These are phyloP conservation scores for Naganishia albida DNA, from an alignment of 1,284 basidiomycete genomes.

Conservation along the genomic window DNA sequence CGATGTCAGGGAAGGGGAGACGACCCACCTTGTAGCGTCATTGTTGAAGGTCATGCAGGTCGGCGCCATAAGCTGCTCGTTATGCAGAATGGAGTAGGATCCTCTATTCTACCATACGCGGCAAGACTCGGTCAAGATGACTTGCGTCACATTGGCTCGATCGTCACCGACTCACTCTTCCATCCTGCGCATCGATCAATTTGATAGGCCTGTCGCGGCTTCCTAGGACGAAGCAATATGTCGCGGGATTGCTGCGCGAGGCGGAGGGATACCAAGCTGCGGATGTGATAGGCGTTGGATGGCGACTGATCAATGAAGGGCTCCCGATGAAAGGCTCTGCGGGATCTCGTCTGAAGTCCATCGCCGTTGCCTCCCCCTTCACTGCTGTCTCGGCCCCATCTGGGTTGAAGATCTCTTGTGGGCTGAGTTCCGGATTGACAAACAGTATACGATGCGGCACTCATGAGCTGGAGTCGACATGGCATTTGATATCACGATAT, in stretches of 20 bases:
- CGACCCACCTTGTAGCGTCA: constrained; percentile 66
- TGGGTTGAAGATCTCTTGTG: too few species aligned
- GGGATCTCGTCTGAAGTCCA: too few species aligned
- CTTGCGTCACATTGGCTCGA: not conserved
- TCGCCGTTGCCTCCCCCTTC: too few species aligned
- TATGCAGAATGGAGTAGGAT: constrained; percentile 83
- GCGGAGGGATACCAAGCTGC: constrained; percentile 80
- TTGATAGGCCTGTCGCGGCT: constrained; percentile 79
- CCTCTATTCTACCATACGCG: constrained; percentile 67
- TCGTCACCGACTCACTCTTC: constrained; percentile 61
- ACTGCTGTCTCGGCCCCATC: too few species aligned
- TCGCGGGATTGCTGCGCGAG: constrained; percentile 60
- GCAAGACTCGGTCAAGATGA: not conserved
- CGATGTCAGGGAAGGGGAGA: not conserved
- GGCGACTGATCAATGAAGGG: constrained; percentile 49
- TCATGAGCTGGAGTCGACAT: too few species aligned
- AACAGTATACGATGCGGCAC: too few species aligned
- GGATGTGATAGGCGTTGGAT: constrained; percentile 71
- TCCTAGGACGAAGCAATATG: constrained; percentile 77
- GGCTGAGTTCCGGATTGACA: too few species aligned
- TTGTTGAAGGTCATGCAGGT: constrained; percentile 76
- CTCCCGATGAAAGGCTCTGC: not conserved
- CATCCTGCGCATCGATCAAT: constrained; percentile 73
- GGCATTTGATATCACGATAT: too few species aligned
- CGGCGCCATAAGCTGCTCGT: constrained; percentile 81